A percentile compares a stretch with the other conserved stretches of the same genome.
Evolutionary conservation across 2,329 filamentous ascomycete genomes (phyloP).

Genomic region (Exserohilum rostratum): DNA sequence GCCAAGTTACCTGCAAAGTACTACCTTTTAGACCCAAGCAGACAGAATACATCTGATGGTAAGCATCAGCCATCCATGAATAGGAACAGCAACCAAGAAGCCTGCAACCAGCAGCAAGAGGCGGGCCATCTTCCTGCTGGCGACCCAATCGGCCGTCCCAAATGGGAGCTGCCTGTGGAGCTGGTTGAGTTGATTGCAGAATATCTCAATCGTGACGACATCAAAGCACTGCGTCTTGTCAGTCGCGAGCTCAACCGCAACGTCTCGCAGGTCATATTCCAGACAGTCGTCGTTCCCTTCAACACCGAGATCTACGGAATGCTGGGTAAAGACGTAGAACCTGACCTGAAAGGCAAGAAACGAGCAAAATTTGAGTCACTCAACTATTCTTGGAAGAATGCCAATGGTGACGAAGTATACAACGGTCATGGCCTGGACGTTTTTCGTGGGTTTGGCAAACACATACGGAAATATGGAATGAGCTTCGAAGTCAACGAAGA

Average conservation of each 20-base stretch:
- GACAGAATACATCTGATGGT: not conserved
- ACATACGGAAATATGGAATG: conserved; percentile 69
- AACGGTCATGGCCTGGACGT: conserved; percentile 67
- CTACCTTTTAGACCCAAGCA: conserved; percentile 19
- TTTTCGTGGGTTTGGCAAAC: conserved; percentile 65
- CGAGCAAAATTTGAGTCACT: conserved; percentile 33
- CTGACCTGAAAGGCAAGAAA: conserved; percentile 46
- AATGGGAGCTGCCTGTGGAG: conserved; percentile 62
- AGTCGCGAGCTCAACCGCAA: conserved; percentile 64
- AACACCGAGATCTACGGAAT: conserved; percentile 67
- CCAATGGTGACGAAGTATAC: conserved; percentile 52
- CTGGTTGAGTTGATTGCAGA: conserved; percentile 64
- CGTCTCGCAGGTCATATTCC: conserved; percentile 64
- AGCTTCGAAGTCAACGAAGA: conserved; percentile 70
- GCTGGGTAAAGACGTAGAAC: conserved; percentile 49
- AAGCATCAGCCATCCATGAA: conserved; percentile 4
- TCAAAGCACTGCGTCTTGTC: conserved; percentile 67
- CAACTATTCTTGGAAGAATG: conserved; percentile 52
- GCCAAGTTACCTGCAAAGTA: conserved; percentile 37
- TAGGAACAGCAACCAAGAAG: not conserved
- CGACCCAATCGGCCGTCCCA: conserved; percentile 44
- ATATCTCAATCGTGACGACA: conserved; percentile 62
- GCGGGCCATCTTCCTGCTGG: not conserved
- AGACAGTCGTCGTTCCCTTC: conserved; percentile 70
- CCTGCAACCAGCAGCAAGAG: not conserved